phyloP scores from a whole-genome alignment of 192 early-diverging fungal genomes.

The Kappamyces sp. region DNA sequence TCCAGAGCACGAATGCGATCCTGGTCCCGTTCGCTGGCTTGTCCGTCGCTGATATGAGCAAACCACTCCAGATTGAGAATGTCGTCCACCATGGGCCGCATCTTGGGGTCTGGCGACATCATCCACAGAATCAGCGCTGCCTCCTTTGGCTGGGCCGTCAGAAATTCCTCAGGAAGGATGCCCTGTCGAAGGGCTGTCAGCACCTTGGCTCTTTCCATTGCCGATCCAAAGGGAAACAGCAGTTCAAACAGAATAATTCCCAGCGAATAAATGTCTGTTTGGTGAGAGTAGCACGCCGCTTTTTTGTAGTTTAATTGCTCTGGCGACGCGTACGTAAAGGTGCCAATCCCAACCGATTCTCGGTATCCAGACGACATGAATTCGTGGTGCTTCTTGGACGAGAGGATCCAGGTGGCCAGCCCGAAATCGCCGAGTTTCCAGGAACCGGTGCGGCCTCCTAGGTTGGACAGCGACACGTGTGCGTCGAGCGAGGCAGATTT shows the following conservation, averaged over 20 bases:
- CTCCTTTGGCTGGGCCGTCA: constrained; percentile 65
- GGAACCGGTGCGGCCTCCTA: constrained; percentile 31
- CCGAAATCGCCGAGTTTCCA: constrained; percentile 98
- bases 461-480: background rate
- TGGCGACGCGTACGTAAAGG: constrained; percentile 79
- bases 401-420: constrained; percentile 57
- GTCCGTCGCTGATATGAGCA: background rate
- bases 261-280: constrained; percentile 86
- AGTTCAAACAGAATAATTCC: constrained; percentile 97
- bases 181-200: constrained; percentile 59
- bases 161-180: constrained; percentile 65
- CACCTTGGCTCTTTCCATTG: constrained; percentile 80
- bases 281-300: constrained; percentile 31
- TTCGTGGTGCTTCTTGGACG: constrained; percentile 1
- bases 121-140: constrained; percentile 78
- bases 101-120: constrained; percentile 65
- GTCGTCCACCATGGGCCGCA: constrained; percentile 64
- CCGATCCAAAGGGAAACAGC: constrained; percentile 78
- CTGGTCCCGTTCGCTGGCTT: constrained; percentile 4
- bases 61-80: constrained; percentile 61
- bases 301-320: constrained; percentile 59
- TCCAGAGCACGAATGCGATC: background rate
- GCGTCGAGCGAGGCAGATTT: constrained; percentile 13
- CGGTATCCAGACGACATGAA: background rate
- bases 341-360: constrained; percentile 55